Percentiles rank a stretch among this genome's conserved stretches.
phyloP scores from a whole-genome alignment of 2,329 filamentous ascomycete species.

The Aurifilum marmelostoma region DNA sequence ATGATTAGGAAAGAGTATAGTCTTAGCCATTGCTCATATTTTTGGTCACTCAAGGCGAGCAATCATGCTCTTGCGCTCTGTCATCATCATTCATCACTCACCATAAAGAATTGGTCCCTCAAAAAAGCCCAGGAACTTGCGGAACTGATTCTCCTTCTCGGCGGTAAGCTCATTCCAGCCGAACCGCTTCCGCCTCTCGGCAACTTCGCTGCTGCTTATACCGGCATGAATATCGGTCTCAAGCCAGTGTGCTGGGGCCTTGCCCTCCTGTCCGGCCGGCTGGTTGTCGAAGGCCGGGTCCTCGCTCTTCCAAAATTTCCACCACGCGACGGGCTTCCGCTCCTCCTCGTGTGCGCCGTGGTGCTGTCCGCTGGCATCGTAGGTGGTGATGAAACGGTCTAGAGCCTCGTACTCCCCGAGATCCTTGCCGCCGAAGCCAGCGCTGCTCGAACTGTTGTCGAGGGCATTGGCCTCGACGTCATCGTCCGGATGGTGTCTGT shows the following conservation, averaged over 20 bases:
- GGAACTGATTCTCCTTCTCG: constrained; percentile 72
- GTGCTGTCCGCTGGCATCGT: constrained; percentile 34
- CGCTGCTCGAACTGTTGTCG: constrained; percentile 6
- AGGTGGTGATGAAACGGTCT: constrained; percentile 40
- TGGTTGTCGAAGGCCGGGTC: constrained; percentile 40
- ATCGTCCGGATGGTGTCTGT: constrained; percentile 11
- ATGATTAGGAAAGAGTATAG: constrained; percentile 6
- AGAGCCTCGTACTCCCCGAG: constrained; percentile 40
- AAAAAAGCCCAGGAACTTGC: constrained; percentile 74
- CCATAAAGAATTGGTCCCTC: constrained; percentile 63
- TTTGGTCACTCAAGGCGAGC: not conserved
- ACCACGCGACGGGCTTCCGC: constrained; percentile 49
- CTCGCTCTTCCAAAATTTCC: constrained; percentile 57
- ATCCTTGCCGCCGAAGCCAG: constrained; percentile 27
- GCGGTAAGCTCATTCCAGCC: constrained; percentile 71
- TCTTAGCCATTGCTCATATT: not conserved
- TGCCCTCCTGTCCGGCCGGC: constrained; percentile 43
- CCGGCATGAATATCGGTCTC: constrained; percentile 67
- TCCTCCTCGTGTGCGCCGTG: constrained; percentile 30
- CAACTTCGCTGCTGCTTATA: constrained; percentile 58
- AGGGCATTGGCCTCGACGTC: constrained; percentile 27
- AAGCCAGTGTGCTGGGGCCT: constrained; percentile 65
- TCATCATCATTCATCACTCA: too few species aligned
- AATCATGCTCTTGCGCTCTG: not conserved
- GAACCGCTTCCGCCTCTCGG: constrained; percentile 63